A percentile compares a stretch with the other conserved stretches of the same genome.
Evolutionary conservation across 257 asterid species (phyloP).

Genomic region (Coffea canephora): DNA sequence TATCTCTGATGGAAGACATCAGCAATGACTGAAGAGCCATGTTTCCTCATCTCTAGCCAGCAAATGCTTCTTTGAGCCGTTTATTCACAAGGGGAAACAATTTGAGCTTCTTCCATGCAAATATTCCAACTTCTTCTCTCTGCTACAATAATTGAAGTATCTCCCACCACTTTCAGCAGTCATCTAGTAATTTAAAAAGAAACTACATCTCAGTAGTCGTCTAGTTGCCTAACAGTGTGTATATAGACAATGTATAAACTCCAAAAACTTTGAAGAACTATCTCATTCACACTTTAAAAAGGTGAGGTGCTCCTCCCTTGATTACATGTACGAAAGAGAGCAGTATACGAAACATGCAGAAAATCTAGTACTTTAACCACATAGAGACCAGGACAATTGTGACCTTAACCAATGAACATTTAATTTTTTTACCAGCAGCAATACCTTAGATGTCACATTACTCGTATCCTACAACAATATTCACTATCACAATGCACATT

Average conservation of each 20-base stretch:
- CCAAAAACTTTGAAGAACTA: background rate
- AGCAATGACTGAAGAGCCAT: background rate
- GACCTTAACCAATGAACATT: no score
- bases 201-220: background rate
- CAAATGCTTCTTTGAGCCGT: background rate
- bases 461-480: background rate
- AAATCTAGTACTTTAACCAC: background rate
- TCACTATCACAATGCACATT: background rate
- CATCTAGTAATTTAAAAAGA: background rate
- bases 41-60: background rate
- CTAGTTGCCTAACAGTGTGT: background rate
- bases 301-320: background rate
- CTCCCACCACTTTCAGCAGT: slow-evolving; percentile 12
- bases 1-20: background rate
- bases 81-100: background rate
- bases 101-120: background rate
- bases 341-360: background rate
- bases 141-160: background rate
- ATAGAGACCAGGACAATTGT: background rate
- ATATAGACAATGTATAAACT: background rate
- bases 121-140: background rate
- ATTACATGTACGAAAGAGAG: background rate
- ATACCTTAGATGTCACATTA: background rate
- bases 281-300: background rate
- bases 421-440: background rate